Percentiles rank a stretch among this genome's conserved stretches.
These are phyloP conservation scores for Neonectria punicea DNA, from an alignment of 2,329 filamentous ascomycete genomes.

Conservation along the genomic window DNA sequence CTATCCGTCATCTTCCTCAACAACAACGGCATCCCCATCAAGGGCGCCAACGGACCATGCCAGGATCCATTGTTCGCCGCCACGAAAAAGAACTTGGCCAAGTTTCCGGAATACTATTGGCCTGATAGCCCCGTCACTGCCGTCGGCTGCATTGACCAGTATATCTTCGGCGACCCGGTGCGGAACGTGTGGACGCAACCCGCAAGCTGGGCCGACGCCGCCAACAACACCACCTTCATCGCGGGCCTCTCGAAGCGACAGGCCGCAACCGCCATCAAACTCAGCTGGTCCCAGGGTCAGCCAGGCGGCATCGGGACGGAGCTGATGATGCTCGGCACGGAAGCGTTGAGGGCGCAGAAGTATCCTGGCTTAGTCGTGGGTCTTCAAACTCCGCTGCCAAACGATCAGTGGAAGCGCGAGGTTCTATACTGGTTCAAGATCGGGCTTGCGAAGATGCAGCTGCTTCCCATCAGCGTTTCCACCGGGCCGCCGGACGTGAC, in stretches of 20 bases:
- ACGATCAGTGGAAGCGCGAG: slow-evolving; percentile 24
- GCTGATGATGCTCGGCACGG: not conserved
- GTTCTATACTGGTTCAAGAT: slow-evolving; percentile 23
- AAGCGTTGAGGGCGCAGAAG: not conserved
- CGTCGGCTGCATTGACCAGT: slow-evolving; percentile 21
- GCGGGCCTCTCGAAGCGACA: not conserved
- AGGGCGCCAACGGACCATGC: slow-evolving; percentile 14
- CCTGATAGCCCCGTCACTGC: slow-evolving; percentile 16
- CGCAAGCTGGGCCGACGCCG: not conserved
- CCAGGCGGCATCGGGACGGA: not conserved
- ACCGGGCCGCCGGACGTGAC: not conserved
- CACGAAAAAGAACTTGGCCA: not conserved
- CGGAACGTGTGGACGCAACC: slow-evolving; percentile 3
- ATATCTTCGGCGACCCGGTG: slow-evolving; percentile 13
- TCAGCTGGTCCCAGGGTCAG: not conserved
- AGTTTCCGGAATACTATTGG: slow-evolving; percentile 7
- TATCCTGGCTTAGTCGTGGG: slow-evolving; percentile 2
- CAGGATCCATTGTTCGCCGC: slow-evolving; percentile 20
- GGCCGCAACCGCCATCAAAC: not conserved
- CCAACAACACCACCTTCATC: not conserved
- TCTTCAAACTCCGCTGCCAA: slow-evolving; percentile 14
- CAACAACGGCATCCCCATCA: slow-evolving; percentile 14
- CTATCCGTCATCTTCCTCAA: slow-evolving; percentile 19
- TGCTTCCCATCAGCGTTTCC: slow-evolving; percentile 9
- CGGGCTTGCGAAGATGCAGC: slow-evolving; percentile 22